Evolutionary conservation across 306 rosid species (phyloP), one percentile per base, ranked within the genome.

Genomic region (Rosa rugosa): DNA sequence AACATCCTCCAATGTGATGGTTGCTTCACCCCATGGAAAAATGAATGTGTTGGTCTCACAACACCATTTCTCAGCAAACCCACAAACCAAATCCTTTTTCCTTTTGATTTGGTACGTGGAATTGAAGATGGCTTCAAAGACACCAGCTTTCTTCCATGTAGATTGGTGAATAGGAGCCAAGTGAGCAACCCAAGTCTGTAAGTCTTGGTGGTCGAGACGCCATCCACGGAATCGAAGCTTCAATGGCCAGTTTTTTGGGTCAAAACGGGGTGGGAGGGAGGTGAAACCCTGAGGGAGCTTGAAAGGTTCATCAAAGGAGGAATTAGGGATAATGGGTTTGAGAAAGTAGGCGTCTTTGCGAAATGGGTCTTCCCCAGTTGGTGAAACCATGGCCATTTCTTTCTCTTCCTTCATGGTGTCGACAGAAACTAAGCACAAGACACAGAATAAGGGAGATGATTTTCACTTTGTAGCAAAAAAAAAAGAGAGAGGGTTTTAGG

Each of bases 1-100:
- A 3, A 87, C 71, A 81, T 90, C 95, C 79, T 90, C 92, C 81
- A 90, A 73, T 0, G 92, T 86, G 72, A 90, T 80, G 0, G 92
- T 85, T 13, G 87, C 88, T 80, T 86, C 92, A 44, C 76, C 90
- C 90, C 91, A 88, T 0, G 89, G 81, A 63, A 88, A 90, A 23
- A 86, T 38, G 14, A 86, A 85, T 0, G 86, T 85, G 1, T 86
- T 90, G 6, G 89, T 86, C 64, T 78, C 17, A 53, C 76, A 16
- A 74, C 85, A 71, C 90, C 89, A 86, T 17, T 69, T 86, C 80
- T 88, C 89, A 0, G 81, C 83, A 69, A 86, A 46, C 65, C 83
- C 81, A 71, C 42, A 27, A 6, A 66, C 4, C 77, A 88, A 70
- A 47, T 80, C 46, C 2, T 40, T 41, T 12, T 80, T 25, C 69